Evolutionary conservation across 352 stramenopile genomes (phyloP), one percentile per base, ranked within the genome.

Genomic region (Plasmopara viticola): DNA sequence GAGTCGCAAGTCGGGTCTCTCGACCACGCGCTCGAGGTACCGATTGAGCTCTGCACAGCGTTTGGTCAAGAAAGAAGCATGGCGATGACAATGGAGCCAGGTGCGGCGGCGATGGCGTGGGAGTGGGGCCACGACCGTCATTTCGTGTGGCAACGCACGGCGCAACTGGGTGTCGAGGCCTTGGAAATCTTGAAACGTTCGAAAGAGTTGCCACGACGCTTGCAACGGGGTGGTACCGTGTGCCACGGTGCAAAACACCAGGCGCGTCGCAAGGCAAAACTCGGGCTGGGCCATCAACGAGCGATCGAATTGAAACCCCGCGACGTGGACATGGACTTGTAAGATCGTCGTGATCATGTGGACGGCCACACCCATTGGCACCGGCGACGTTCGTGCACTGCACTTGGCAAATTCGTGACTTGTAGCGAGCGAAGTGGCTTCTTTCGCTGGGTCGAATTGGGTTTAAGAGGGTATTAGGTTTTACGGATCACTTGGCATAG

Each of bases 241-340:
- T 50, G 83, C 72, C 13, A 69, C 64, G 52, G 74, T 87, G 47
- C 78, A 68, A 59, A 93, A 87, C 3, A 84, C 69, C 15, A 91
- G 65, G 48, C 53, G 50, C 9, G 76, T 87, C 17, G 70, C 49
- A 17, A 93, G 64, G 12, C 74, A 46, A 57, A 87, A 93, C 65
- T 93, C 83, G 6, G 83, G 76, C 37, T 90, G 70, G 31, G 83
- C 72, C 83, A 93, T 93, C 51, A 87, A 71, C 9, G 68, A 80
- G 40, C 70, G 51, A 64, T 93, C 80, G 55, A 69, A 93, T 55
- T 88, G 76, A 39, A 78, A 87, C 37, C 72, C 68, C 18, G 76
- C 59, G 25, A 93, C 76, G 33, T 51, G 49, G n/a, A 90, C 68
- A 14, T 15, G 30, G 35, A 89, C 71, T 28, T 73, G 69, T 30